phyloP scores from a whole-genome alignment of 2,329 filamentous ascomycete species.

The Colletotrichum agaves region DNA sequence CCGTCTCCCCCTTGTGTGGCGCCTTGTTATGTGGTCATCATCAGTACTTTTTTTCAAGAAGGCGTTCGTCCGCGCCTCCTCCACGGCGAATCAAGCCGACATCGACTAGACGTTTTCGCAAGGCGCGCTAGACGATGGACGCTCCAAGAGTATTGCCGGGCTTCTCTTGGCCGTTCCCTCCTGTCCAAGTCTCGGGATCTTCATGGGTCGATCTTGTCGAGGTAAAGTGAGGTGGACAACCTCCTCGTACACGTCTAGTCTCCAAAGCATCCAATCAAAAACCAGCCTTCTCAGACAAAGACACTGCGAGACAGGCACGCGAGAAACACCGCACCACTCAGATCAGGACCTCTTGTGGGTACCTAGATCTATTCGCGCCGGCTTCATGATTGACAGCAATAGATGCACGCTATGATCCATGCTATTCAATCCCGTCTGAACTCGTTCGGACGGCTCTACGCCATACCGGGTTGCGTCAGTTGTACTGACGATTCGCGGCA shows the following conservation, averaged over 20 bases:
- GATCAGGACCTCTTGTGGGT: not conserved
- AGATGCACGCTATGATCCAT: constrained; percentile 7
- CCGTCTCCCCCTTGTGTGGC: not conserved
- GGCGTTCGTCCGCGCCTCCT: constrained; percentile 2
- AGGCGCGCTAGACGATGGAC: not conserved
- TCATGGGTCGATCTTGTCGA: constrained; percentile 3
- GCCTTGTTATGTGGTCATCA: not conserved
- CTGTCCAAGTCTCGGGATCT: constrained; percentile 6
- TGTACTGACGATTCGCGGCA: not conserved
- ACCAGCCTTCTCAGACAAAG: not conserved
- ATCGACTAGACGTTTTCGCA: constrained; percentile 8
- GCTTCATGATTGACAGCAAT: constrained; percentile 12
- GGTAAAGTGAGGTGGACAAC: not conserved
- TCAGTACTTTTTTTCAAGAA: not conserved
- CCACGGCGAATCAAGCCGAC: not conserved
- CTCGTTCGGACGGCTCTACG: not conserved
- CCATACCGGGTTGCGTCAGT: not conserved
- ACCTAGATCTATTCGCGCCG: not conserved
- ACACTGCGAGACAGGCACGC: not conserved
- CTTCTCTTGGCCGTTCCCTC: not conserved
- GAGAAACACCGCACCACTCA: not conserved
- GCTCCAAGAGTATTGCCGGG: not conserved
- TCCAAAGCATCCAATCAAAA: not conserved
- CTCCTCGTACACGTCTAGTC: not conserved
- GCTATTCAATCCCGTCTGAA: not conserved